Percentiles rank a stretch among this genome's conserved stretches.
Evolutionary conservation across 257 asterid species (phyloP).

Genomic region (Solanum ahanhuiri): DNA sequence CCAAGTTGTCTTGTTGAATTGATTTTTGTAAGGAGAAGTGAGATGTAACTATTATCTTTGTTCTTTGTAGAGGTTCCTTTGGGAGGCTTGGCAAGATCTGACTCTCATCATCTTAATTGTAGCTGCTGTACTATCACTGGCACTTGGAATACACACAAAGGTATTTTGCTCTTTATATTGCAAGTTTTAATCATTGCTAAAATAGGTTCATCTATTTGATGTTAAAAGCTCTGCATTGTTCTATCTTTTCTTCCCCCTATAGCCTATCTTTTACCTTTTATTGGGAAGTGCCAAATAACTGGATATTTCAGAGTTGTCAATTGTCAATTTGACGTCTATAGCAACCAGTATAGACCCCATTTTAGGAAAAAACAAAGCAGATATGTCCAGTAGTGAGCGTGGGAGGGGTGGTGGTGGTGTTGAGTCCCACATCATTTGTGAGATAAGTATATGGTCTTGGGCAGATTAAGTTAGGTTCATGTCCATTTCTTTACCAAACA

Average conservation of each 20-base stretch:
- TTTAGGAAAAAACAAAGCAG: background rate
- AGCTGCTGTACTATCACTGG: conserved; percentile 79
- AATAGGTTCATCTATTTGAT: background rate
- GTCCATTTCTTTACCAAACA: background rate
- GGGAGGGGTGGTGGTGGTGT: background rate
- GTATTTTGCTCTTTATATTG: conserved; percentile 17
- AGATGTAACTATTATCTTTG: background rate
- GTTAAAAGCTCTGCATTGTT: background rate
- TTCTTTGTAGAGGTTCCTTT: conserved; percentile 59
- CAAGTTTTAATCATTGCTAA: background rate
- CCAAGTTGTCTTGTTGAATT: background rate
- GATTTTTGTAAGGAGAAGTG: background rate
- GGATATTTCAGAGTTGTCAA: background rate
- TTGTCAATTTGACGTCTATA: background rate
- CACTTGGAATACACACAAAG: conserved; percentile 82
- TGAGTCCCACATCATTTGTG: background rate
- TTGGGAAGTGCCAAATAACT: background rate
- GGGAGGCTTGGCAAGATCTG: conserved; percentile 97
- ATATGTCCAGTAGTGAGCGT: background rate
- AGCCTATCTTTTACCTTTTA: background rate
- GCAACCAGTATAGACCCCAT: background rate
- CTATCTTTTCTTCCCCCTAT: background rate
- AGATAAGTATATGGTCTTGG: background rate
- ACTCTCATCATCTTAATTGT: conserved; percentile 81
- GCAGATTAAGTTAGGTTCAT: background rate